Base-by-base conservation (phyloP, 495 filamentous ascomycete genomes). In the Hyphodiscus hymeniophilus region DNA sequence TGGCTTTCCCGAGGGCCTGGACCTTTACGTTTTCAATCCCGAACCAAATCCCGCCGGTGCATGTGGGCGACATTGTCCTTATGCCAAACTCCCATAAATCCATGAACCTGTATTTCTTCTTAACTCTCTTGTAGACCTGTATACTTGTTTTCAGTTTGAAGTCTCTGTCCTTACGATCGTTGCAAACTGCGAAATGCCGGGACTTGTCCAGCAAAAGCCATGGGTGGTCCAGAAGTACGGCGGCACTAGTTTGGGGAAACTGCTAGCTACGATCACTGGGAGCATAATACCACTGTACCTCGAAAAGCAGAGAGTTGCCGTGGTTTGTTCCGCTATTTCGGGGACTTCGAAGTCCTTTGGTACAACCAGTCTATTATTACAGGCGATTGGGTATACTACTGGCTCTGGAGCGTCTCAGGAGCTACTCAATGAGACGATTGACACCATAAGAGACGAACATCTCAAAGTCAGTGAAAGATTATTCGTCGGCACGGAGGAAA, bases 171-270 rank as follows among this genome's bases (percentile, higher is more conserved):
- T n/a, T n/a, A n/a, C n/a, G n/a, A 28, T 10, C 26, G 4, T 10
- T 5, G 10, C 26, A 28, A 28, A 28, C 26, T 28, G 6, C 33
- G 16, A 13, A 5, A 36, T 36, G 33, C 12, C 13, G 6, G 5
- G 18, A 11, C 6, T 24, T 41, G 11, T 41, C 22, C 38, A 28
- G 12, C 18, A 38, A 23, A 63, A 60, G 46, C 61, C 62, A 7
- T 69, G 66, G 66, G 56, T 69, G 33, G 64, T 69, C 15, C 66
- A 69, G 45, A 69, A 69, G 56, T 69, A 69, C 42, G 66, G 66
- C 5, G 66, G 66, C 0, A 69, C 66, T 17, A 64, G 62, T 48
- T 12, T 69, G 3, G 66, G 66, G 26, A 69, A 69, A 47, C 45
- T 68, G 22, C 52, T 65, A 1, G 48, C 61, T 22, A 58, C 55